Base-by-base conservation (phyloP, 306 rosid species). In the Glycine soja region DNA sequence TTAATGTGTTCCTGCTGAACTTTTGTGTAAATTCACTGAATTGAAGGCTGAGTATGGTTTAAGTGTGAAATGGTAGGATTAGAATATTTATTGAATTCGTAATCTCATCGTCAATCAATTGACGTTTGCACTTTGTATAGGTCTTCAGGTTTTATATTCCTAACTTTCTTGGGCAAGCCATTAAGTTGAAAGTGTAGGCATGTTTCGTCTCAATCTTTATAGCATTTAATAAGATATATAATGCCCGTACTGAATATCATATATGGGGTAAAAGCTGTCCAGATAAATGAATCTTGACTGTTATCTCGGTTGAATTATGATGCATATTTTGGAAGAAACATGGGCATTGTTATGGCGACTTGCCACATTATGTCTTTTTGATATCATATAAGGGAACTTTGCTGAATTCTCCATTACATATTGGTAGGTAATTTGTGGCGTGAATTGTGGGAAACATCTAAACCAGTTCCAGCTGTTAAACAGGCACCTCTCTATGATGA, bases 401-500 rank as follows among this genome's bases (percentile, higher is more conserved):
- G 30, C 81, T 83, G 10, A 71, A 51, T 63, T 34, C 42, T 80
- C 46, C 48, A 3, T 67, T 43, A 24, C 69, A 63, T 72, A 78
- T 77, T 73, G 63, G 84, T 64, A 96, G 99, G 99, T 42, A 96
- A 96, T 88, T 87, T 96, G 74, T 96, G 99, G 99, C 97, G 85
- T 62, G 97, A 93, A 83, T 88, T 93, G 12, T 96, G 99, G 99
- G 93, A 87, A 76, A 90, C 99, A 81, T 85, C 97, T 69, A 92
- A 93, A 82, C 89, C 99, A 36, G 88, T 96, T 75, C 99, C 99
- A 48, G 97, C 99, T 67, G 92, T 87, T 80, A 96, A 90, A 90
- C 99, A 96, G 81, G 66, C 93, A 78, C 98, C 98, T 78, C 94
- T 96, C 83, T 96, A 85, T 84, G 99, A 96, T 65, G 98, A 93